Percentiles rank a stretch among this genome's conserved stretches.
These are phyloP conservation scores for Suhomyces vadensis DNA, from an alignment of 805 yeast genomes.

Conservation along the genomic window DNA sequence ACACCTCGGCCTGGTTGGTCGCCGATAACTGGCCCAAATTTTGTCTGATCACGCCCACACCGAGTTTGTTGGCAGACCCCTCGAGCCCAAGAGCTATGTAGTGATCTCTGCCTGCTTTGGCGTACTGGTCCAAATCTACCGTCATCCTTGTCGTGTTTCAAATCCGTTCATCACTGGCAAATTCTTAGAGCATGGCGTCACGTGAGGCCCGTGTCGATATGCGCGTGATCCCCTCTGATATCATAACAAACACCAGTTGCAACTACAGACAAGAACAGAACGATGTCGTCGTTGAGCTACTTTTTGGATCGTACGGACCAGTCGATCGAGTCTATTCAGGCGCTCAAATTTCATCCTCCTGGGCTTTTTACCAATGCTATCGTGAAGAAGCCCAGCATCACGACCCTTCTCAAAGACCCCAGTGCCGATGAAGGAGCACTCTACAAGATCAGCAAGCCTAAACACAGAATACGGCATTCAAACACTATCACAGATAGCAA, in stretches of 20 bases:
- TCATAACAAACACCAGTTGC: conserved; percentile 1
- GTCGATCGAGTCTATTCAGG: conserved; percentile 41
- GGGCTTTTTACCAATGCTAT: conserved; percentile 70
- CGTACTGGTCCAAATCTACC: conserved; percentile 49
- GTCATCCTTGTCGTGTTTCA: conserved; percentile 25
- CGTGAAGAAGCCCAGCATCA: conserved; percentile 51
- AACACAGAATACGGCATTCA: conserved; percentile 1
- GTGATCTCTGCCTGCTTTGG: conserved; percentile 44
- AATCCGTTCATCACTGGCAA: too few relatives aligned
- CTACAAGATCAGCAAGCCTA: conserved; percentile 41
- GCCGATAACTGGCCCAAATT: conserved; percentile 55
- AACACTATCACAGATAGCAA: neutral
- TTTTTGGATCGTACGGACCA: conserved; percentile 36
- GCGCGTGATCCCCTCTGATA: neutral
- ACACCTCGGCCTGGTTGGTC: conserved; percentile 66
- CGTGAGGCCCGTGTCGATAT: neutral
- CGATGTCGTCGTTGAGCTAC: conserved; percentile 23
- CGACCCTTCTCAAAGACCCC: conserved; percentile 61
- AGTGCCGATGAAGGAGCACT: conserved; percentile 51
- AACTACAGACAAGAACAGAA: neutral
- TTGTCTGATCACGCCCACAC: conserved; percentile 89
- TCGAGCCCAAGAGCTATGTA: conserved; percentile 88
- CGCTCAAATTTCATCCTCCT: conserved; percentile 52
- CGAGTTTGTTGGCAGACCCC: conserved; percentile 96
- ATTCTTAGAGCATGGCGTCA: neutral